Conservation (phyloP, 805 yeast species). For the Saccharomyces jurei region DNA sequence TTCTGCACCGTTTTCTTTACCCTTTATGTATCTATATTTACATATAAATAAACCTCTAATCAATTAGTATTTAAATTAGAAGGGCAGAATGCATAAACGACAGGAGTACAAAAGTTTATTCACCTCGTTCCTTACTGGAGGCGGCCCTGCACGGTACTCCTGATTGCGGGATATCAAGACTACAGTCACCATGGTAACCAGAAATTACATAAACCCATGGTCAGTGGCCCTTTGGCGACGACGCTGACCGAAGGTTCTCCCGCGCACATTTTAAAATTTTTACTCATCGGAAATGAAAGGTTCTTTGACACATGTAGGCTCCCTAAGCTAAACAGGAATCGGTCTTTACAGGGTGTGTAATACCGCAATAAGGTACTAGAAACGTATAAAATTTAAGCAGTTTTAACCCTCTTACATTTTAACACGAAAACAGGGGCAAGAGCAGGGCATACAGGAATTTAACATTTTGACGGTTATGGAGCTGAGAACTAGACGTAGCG, state of each 20-base stretch:
- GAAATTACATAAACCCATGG: background rate
- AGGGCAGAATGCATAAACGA: background rate
- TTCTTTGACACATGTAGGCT: background rate
- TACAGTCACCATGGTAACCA: background rate
- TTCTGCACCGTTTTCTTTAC: background rate
- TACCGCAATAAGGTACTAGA: background rate
- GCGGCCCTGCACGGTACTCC: background rate
- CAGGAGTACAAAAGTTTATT: background rate
- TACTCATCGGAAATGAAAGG: background rate
- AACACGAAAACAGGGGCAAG: background rate
- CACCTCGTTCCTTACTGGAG: background rate
- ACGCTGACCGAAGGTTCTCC: background rate
- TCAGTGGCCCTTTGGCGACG: background rate
- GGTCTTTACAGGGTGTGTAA: background rate
- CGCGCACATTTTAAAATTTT: background rate
- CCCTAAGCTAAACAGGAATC: background rate
- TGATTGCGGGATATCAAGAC: background rate
- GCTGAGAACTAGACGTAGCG: constrained; percentile 3
- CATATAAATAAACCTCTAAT: background rate
- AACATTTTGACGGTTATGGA: constrained; percentile 1
- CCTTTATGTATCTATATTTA: background rate
- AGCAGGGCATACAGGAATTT: background rate
- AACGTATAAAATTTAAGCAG: background rate
- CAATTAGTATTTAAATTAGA: background rate
- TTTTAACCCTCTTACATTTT: background rate